Conservation (phyloP, 139 green algal genomes). For the Chlorella sp. region DNA sequence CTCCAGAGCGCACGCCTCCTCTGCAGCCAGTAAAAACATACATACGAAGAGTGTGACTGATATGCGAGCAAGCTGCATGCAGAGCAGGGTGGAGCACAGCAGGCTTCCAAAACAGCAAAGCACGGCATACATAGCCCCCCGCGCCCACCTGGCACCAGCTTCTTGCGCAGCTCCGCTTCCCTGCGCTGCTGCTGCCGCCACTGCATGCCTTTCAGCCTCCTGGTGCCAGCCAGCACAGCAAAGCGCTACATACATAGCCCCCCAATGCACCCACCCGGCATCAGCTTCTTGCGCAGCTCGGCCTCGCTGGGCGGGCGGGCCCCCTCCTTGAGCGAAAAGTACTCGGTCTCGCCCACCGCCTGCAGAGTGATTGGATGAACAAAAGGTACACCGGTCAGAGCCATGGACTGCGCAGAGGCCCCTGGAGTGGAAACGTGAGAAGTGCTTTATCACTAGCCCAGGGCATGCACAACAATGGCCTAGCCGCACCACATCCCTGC, state of each 20-base stretch:
- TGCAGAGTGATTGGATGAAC: not conserved
- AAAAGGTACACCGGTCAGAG: too few relatives aligned
- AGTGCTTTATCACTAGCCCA: too few relatives aligned
- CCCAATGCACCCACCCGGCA: slow-evolving; percentile 1
- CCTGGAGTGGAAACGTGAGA: too few relatives aligned
- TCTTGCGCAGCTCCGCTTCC: slow-evolving; percentile 28
- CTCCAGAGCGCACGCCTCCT: slow-evolving; percentile 25
- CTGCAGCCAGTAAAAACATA: slow-evolving; percentile 3
- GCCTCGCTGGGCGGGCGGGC: slow-evolving; percentile 44
- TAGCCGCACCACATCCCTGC: too few relatives aligned
- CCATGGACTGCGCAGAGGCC: too few relatives aligned
- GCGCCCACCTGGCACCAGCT: not conserved
- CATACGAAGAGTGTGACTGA: not conserved
- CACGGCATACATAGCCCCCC: not conserved
- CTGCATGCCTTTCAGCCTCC: too few relatives aligned
- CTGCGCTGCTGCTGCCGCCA: too few relatives aligned
- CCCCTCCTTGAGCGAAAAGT: slow-evolving; percentile 30
- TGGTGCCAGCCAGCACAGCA: not conserved
- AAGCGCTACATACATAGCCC: not conserved
- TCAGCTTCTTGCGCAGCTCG: slow-evolving; percentile 44
- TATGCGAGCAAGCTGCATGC: not conserved
- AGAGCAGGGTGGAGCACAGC: too few relatives aligned
- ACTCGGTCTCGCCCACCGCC: slow-evolving; percentile 21
- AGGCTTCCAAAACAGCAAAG: not conserved
- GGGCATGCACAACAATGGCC: too few relatives aligned